Evolutionary conservation across 2,329 filamentous ascomycete genomes (phyloP).

Genomic region (Cladosporium sp.): DNA sequence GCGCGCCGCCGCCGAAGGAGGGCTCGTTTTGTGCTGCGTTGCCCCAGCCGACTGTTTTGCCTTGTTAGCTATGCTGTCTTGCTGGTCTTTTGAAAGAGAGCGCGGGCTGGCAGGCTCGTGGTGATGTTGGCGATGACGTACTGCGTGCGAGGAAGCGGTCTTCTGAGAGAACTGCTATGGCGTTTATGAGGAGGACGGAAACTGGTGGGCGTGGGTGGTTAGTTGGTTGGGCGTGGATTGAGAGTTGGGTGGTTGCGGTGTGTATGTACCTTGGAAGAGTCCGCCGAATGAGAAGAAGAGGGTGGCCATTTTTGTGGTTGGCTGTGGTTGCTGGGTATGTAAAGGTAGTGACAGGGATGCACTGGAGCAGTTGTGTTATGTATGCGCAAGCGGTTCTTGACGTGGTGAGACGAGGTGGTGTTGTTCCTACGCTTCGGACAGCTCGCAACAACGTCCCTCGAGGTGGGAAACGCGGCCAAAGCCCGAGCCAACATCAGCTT

Average conservation of each 20-base stretch:
- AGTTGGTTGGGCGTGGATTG: conserved; percentile 8
- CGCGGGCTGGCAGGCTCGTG: not conserved
- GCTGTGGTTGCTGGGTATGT: not conserved
- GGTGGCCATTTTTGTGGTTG: conserved; percentile 29
- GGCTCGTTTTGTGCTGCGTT: conserved; percentile 59
- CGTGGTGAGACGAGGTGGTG: conserved; percentile 14
- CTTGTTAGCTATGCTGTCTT: not conserved
- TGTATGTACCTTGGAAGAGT: conserved; percentile 66
- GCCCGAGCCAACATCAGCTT: conserved; percentile 3
- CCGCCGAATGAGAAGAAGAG: conserved; percentile 69
- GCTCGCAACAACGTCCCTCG: not conserved
- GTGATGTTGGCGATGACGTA: conserved; percentile 44
- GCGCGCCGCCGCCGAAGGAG: conserved; percentile 72
- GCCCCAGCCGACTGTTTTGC: conserved; percentile 72
- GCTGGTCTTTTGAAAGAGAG: not conserved
- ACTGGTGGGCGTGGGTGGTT: conserved; percentile 51
- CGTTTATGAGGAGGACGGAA: conserved; percentile 85
- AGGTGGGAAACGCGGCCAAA: not conserved
- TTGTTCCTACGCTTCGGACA: not conserved
- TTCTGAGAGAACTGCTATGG: conserved; percentile 89
- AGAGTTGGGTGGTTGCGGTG: conserved; percentile 12
- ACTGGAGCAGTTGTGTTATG: conserved; percentile 1
- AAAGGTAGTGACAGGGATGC: not conserved
- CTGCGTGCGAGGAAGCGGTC: conserved; percentile 86
- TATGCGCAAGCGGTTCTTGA: conserved; percentile 10